Evolutionary conservation across 2,329 filamentous ascomycete species (phyloP).

Genomic region (Chaetomiaceae sp.): DNA sequence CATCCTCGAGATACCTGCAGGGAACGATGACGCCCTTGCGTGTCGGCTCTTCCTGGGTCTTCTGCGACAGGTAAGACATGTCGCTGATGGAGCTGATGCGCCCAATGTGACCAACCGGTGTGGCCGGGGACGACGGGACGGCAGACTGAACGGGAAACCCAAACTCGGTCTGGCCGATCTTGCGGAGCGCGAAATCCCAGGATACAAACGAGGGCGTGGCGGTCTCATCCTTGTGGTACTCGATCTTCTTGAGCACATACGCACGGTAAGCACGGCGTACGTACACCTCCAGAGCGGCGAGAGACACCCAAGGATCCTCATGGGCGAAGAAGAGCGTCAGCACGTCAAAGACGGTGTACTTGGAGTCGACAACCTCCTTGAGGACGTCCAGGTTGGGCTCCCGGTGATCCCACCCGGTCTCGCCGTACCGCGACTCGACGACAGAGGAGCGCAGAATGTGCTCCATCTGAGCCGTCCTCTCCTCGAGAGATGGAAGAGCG

Average conservation of each 20-base stretch:
- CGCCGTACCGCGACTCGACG: constrained; percentile 93
- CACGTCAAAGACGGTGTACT: constrained; percentile 97
- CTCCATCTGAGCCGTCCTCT: constrained; percentile 95
- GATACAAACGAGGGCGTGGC: constrained; percentile 69
- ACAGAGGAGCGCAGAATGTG: constrained; percentile 95
- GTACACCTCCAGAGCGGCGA: constrained; percentile 93
- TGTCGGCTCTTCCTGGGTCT: constrained; percentile 69
- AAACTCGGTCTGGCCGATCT: constrained; percentile 87
- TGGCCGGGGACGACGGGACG: constrained; percentile 78
- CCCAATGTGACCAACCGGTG: constrained; percentile 65
- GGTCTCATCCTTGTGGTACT: constrained; percentile 77
- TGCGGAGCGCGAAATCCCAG: constrained; percentile 94
- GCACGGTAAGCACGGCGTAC: constrained; percentile 95
- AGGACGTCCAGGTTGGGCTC: constrained; percentile 86
- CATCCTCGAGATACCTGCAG: constrained; percentile 89
- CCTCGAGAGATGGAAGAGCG: constrained; percentile 90
- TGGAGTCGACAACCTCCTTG: constrained; percentile 97
- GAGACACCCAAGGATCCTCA: constrained; percentile 86
- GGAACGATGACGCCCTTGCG: constrained; percentile 94
- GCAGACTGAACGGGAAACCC: constrained; percentile 75
- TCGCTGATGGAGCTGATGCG: constrained; percentile 94
- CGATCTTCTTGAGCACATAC: constrained; percentile 82
- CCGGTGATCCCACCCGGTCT: constrained; percentile 94
- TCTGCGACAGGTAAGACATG: constrained; percentile 79
- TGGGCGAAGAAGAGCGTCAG: constrained; percentile 93